A percentile compares a stretch with the other conserved stretches of the same genome.
Evolutionary conservation across 164 flowering plant species (phyloP).

Genomic region (Magnolia officinalis): DNA sequence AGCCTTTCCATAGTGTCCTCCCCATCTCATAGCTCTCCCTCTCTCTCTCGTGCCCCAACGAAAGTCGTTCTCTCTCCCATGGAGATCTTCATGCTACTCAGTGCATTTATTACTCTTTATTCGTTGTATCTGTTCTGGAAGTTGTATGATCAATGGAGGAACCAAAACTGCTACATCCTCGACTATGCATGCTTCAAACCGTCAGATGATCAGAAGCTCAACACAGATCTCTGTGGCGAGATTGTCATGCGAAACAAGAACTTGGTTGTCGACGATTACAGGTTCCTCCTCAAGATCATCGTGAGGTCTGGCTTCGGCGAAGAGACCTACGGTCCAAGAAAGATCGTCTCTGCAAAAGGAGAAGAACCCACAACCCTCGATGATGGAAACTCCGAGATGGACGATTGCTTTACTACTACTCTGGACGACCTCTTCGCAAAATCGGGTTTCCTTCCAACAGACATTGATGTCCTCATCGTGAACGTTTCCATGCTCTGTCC

Average conservation of each 20-base stretch:
- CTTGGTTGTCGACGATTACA: slow-evolving; percentile 17
- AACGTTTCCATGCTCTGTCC: slow-evolving; percentile 57
- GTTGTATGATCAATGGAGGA: slow-evolving; percentile 6
- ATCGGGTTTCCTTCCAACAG: slow-evolving; percentile 41
- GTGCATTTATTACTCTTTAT: neutral
- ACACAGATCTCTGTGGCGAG: slow-evolving; percentile 22
- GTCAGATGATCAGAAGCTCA: slow-evolving; percentile 21
- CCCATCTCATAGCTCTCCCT: too few relatives aligned
- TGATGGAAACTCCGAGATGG: slow-evolving; percentile 43
- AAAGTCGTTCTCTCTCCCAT: neutral
- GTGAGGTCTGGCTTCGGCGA: slow-evolving; percentile 16
- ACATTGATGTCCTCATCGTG: slow-evolving; percentile 60
- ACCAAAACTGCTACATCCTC: slow-evolving; percentile 21
- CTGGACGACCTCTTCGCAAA: slow-evolving; percentile 51
- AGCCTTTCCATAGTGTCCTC: too few relatives aligned
- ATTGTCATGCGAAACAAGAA: slow-evolving; percentile 22
- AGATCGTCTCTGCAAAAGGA: slow-evolving; percentile 1
- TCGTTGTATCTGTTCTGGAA: slow-evolving; percentile 12
- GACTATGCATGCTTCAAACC: slow-evolving; percentile 26
- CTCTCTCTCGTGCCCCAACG: neutral
- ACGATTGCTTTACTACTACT: slow-evolving; percentile 42
- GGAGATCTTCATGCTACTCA: neutral
- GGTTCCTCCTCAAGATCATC: slow-evolving; percentile 21
- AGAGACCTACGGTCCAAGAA: slow-evolving; percentile 22
- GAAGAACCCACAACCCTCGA: neutral